Percentiles rank a stretch among this genome's conserved stretches.
These are phyloP conservation scores for Caryopteris hybrid DNA, from an alignment of 305 asterid genomes.

Conservation along the genomic window DNA sequence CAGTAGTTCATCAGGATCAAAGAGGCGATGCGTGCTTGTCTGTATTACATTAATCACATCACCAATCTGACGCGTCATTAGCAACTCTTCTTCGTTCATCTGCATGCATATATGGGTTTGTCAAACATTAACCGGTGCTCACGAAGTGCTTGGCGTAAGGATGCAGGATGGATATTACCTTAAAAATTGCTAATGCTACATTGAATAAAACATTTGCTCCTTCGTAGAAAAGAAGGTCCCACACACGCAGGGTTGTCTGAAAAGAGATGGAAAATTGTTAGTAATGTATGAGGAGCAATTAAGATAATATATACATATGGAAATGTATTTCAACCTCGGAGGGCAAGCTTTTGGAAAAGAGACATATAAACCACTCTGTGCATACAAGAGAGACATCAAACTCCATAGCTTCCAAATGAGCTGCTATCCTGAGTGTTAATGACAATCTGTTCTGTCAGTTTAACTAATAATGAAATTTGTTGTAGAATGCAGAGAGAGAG, in stretches of 20 bases:
- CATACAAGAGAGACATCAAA: slow-evolving; percentile 91
- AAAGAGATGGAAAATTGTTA: slow-evolving; percentile 9
- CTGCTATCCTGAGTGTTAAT: slow-evolving; percentile 50
- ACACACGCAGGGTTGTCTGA: slow-evolving; percentile 84
- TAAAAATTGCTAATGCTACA: slow-evolving; percentile 78
- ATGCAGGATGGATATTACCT: slow-evolving; percentile 30
- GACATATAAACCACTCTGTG: slow-evolving; percentile 94
- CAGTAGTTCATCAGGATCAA: slow-evolving; percentile 78
- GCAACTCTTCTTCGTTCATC: slow-evolving; percentile 86
- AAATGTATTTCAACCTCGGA: slow-evolving; percentile 54
- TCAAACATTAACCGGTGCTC: too few species aligned
- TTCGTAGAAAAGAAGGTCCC: slow-evolving; percentile 93
- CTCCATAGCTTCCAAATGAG: slow-evolving; percentile 76
- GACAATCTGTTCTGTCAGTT: too few species aligned
- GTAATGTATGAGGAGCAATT: neutral
- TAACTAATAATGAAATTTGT: too few species aligned
- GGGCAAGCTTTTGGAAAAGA: slow-evolving; percentile 86
- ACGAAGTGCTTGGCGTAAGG: too few species aligned
- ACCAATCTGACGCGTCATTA: slow-evolving; percentile 66
- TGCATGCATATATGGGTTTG: slow-evolving; percentile 22
- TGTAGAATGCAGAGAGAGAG: neutral
- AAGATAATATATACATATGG: neutral
- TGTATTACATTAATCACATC: slow-evolving; percentile 85
- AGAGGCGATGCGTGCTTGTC: slow-evolving; percentile 73
- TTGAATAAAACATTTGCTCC: slow-evolving; percentile 79